Percentiles rank a stretch among this genome's conserved stretches.
These are phyloP conservation scores for Eruca vesicaria DNA, from an alignment of 441 rosid genomes.

Conservation along the genomic window DNA sequence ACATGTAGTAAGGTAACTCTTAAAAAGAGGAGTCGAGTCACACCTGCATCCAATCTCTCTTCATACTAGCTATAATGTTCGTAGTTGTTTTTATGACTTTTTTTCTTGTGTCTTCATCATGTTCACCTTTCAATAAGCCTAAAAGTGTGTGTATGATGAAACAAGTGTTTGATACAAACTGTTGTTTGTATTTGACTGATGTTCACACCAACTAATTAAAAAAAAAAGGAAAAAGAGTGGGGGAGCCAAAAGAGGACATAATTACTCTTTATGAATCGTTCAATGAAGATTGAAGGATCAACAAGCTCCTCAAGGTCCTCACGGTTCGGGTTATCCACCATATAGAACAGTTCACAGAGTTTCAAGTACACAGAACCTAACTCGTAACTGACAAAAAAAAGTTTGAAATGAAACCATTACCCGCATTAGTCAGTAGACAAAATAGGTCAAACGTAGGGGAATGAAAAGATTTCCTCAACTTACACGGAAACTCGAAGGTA, in stretches of 20 bases:
- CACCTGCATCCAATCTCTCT: conserved; percentile 98
- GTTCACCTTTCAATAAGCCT: conserved; percentile 65
- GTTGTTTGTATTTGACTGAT: background rate
- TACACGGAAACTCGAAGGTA: background rate
- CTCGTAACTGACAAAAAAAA: background rate
- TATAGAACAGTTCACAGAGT: background rate
- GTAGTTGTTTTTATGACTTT: conserved; percentile 57
- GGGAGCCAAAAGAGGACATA: conserved; percentile 42
- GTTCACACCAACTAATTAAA: conserved; percentile 1
- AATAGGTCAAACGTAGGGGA: background rate
- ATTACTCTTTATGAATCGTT: conserved; percentile 77
- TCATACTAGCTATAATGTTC: conserved; percentile 87
- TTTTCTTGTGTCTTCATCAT: conserved; percentile 19
- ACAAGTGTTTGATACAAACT: background rate
- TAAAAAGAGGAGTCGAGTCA: conserved; percentile 6
- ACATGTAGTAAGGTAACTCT: background rate
- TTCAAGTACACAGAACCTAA: background rate
- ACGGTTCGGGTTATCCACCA: conserved; percentile 30
- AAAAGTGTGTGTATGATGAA: conserved; percentile 27
- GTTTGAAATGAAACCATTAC: background rate
- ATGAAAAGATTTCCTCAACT: background rate
- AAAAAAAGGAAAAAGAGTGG: background rate
- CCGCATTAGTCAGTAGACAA: background rate
- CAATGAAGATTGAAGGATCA: conserved; percentile 86
- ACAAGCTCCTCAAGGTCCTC: conserved; percentile 48